Conservation (phyloP, 495 filamentous ascomycete genomes). For the Podospora appendiculata region DNA sequence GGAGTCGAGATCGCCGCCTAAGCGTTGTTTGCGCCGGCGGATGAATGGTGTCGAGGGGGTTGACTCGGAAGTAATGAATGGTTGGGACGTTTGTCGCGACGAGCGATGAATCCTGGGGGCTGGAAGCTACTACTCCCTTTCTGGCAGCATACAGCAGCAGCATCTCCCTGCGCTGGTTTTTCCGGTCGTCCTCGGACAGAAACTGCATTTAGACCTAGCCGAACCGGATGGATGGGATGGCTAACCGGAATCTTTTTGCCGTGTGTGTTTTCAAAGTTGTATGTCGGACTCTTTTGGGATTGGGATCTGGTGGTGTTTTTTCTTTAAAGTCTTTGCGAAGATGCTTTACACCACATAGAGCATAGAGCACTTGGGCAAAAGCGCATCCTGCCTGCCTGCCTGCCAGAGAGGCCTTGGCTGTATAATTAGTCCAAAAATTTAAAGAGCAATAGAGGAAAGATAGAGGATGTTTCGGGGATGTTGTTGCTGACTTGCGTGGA, state of each 20-base stretch:
- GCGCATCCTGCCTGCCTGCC: conserved; percentile 12
- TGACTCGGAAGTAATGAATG: conserved; percentile 1
- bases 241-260: not conserved
- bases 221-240: not conserved
- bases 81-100: not conserved
- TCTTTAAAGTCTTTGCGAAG: conserved; percentile 8
- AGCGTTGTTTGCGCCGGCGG: conserved; percentile 4
- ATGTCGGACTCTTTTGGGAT: conserved; percentile 9
- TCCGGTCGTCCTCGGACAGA: not conserved
- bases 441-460: conserved; percentile 4
- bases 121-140: too few species aligned
- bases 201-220: not conserved
- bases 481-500: not conserved
- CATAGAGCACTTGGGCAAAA: conserved; percentile 20
- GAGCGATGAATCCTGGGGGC: too few species aligned
- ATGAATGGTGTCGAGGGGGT: not conserved
- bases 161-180: not conserved
- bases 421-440: conserved; percentile 16
- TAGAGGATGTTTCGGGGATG: too few species aligned
- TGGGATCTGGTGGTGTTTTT: conserved; percentile 14
- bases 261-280: conserved; percentile 5
- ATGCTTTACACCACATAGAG: conserved; percentile 15
- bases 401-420: conserved; percentile 7
- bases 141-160: not conserved
- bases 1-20: conserved; percentile 70